A percentile compares a stretch with the other conserved stretches of the same genome.
phyloP scores from a whole-genome alignment of 306 rosid genomes.

The Pyrus pyrifolia region DNA sequence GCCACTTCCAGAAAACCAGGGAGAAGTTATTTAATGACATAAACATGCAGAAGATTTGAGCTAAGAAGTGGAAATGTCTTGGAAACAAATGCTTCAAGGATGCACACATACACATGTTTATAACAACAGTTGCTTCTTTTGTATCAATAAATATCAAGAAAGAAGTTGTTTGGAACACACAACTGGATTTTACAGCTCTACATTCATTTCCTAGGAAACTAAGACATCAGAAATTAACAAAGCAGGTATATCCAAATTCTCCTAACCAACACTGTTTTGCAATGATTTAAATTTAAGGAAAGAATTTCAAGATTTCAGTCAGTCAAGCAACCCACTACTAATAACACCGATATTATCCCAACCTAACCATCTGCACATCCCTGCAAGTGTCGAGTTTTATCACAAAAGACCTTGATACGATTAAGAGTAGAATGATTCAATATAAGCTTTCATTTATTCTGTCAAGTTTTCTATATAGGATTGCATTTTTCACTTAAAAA shows the following conservation, averaged over 20 bases:
- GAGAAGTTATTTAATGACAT: neutral
- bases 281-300: neutral
- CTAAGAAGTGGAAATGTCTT: neutral
- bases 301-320: too few species aligned
- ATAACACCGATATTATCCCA: too few species aligned
- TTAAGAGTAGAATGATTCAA: neutral
- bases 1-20: constrained; percentile 12
- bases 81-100: neutral
- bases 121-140: neutral
- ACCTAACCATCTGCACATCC: neutral
- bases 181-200: neutral
- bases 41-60: neutral
- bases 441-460: neutral
- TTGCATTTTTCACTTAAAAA: too few species aligned
- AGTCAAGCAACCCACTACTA: too few species aligned
- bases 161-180: neutral
- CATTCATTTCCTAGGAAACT: neutral
- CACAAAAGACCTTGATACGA: too few species aligned
- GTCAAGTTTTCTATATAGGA: too few species aligned
- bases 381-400: neutral
- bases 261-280: constrained; percentile 3
- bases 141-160: neutral
- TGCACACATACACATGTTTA: neutral
- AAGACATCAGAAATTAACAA: neutral
- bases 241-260: constrained; percentile 3